Conservation (phyloP, 2,329 filamentous ascomycete species). For the Stemphylium vesicarium region DNA sequence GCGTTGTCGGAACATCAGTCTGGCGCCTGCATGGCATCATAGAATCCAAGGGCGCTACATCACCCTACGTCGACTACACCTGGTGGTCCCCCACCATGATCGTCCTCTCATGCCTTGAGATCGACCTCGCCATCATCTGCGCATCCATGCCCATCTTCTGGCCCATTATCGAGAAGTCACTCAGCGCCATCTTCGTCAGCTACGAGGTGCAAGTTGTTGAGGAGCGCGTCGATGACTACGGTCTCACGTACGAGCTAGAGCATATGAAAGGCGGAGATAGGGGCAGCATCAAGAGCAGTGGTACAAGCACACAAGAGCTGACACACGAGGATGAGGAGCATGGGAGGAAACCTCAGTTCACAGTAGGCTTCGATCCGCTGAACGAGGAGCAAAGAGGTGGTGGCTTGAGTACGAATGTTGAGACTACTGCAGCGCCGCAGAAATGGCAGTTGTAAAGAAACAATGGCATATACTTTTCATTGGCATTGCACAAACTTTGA, state of each 20-base stretch:
- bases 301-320: constrained; percentile 29
- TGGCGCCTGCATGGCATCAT: constrained; percentile 42
- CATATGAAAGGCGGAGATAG: constrained; percentile 20
- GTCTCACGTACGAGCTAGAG: constrained; percentile 38
- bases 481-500: too few relatives aligned
- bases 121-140: constrained; percentile 43
- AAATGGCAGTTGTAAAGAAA: constrained; percentile 32
- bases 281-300: constrained; percentile 34
- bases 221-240: constrained; percentile 30
- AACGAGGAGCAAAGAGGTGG: constrained; percentile 12
- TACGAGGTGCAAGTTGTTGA: constrained; percentile 44
- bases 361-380: constrained; percentile 36
- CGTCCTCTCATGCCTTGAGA: constrained; percentile 41
- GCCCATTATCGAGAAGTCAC: constrained; percentile 37
- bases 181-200: constrained; percentile 41
- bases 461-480: neutral
- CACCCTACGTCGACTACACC: constrained; percentile 43
- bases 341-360: constrained; percentile 26
- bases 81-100: constrained; percentile 37
- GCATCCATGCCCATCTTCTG: constrained; percentile 48
- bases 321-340: constrained; percentile 19
- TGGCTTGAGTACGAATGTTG: constrained; percentile 30
- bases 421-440: constrained; percentile 23
- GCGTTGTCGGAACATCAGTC: constrained; percentile 39
- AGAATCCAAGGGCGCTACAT: constrained; percentile 33